A percentile compares a stretch with the other conserved stretches of the same genome.
Evolutionary conservation across 495 filamentous ascomycete genomes (phyloP).

Genomic region (Collariella sp.): DNA sequence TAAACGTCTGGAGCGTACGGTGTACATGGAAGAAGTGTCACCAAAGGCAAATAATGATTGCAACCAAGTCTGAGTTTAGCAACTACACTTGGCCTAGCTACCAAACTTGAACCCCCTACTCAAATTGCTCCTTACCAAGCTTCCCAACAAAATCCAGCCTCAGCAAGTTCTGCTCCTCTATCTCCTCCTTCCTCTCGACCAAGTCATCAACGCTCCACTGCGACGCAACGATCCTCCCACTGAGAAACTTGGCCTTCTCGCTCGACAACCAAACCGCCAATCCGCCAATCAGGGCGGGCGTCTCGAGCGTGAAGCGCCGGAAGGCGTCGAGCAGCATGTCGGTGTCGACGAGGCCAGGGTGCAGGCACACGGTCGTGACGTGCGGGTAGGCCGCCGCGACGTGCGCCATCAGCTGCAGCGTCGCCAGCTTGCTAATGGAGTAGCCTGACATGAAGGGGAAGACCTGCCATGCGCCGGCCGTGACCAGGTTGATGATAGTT

Average conservation of each 20-base stretch:
- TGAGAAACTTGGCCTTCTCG: slow-evolving; percentile 2
- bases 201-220: slow-evolving; percentile 6
- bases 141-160: neutral
- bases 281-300: slow-evolving; percentile 1
- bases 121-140: neutral
- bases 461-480: neutral
- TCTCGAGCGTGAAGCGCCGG: neutral
- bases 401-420: neutral
- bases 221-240: neutral
- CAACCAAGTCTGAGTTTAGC: too few species aligned
- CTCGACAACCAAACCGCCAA: neutral
- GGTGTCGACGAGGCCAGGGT: slow-evolving; percentile 6
- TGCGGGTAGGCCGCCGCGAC: neutral
- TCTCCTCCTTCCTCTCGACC: slow-evolving; percentile 1
- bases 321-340: neutral
- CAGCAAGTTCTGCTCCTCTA: neutral
- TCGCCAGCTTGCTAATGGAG: slow-evolving; percentile 3
- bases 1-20: too few species aligned
- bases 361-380: neutral
- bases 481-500: slow-evolving; percentile 1
- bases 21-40: too few species aligned
- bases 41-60: too few species aligned
- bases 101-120: neutral
- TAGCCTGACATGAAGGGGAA: slow-evolving; percentile 4
- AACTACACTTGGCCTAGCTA: too few species aligned